Evolutionary conservation across 1,139 yeast species (phyloP), one percentile per base, ranked within the genome.

Genomic region (Saccharomycopsis phalli): DNA sequence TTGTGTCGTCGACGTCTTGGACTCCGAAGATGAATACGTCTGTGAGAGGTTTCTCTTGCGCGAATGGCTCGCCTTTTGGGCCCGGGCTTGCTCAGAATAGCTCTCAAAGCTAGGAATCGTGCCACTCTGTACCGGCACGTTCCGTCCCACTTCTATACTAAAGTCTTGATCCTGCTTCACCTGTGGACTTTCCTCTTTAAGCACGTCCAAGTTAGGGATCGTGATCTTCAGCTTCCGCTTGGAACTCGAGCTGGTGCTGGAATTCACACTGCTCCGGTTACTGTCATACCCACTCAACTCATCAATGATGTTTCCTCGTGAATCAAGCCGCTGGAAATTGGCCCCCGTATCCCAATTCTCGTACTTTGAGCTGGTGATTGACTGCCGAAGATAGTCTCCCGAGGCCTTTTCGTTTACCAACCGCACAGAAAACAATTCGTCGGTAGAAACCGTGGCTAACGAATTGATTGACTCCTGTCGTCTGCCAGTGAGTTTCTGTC

Each of bases 361-460:
- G 14, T 40, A 28, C 13, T 33, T 27, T 7, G 38, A 21, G 7
- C 28, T 23, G 13, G 36, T 21, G 4, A 40, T 28, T 28, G 38
- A 28, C 31, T 36, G 27, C 10, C 28, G 28, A 7, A 38, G n/a
- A n/a, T 30, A 31, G 4, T 22, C 25, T 7, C 33, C 30, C 4
- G 16, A 25, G 32, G 60, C 59, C 36, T 63, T 63, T 50, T 76
- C 81, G 18, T 77, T 81, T 19, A 84, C 88, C 38, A 84, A 63
- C 52, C 88, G 71, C 30, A 91, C 86, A 7, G 87, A 81, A 53
- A 86, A 71, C 36, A 87, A 66, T 57, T 86, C 93, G 44, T 80
- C 87, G 0, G 95, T 83, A 37, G 91, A 79, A 21, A 87, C 91
- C 0, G 95, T 86, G 27, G 91, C 88, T 49, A 82, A 55, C 1